Percentiles rank a stretch among this genome's conserved stretches.
Conservation (phyloP, 2,329 filamentous ascomycete genomes). For the Paraconiothyrium brasiliense region DNA sequence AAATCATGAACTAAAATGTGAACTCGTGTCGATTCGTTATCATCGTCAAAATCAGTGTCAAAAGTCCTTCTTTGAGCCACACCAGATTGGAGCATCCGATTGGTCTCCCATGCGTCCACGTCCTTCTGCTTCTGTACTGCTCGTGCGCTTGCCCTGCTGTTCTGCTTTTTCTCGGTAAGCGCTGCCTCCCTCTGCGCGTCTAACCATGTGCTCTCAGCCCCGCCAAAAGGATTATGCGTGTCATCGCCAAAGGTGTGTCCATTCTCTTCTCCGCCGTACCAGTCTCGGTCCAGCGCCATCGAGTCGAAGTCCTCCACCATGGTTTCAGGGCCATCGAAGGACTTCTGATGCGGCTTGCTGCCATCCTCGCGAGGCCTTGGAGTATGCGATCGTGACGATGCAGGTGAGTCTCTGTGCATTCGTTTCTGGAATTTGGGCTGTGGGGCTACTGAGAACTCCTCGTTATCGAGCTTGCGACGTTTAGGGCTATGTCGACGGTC, state of each 20-base stretch:
- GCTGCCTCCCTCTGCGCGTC: conserved; percentile 79
- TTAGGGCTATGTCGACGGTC: conserved; percentile 64
- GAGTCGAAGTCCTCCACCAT: conserved; percentile 73
- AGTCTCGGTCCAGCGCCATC: conserved; percentile 84
- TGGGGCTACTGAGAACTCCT: conserved; percentile 65
- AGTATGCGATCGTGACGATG: conserved; percentile 49
- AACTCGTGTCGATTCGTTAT: conserved; percentile 87
- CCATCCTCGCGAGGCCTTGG: conserved; percentile 42
- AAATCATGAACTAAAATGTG: conserved; percentile 94
- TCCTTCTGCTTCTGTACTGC: conserved; percentile 89
- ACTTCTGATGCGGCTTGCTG: conserved; percentile 60
- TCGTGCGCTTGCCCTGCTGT: conserved; percentile 74
- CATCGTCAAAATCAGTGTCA: conserved; percentile 83
- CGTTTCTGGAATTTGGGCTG: conserved; percentile 55
- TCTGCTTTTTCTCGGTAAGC: conserved; percentile 81
- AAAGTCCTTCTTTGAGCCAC: conserved; percentile 90
- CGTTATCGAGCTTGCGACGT: conserved; percentile 72
- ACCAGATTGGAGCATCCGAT: conserved; percentile 95
- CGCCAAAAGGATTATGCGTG: conserved; percentile 89
- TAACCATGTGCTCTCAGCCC: conserved; percentile 75
- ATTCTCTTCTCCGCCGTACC: conserved; percentile 89
- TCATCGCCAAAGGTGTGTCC: conserved; percentile 90
- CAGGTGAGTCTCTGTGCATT: conserved; percentile 35
- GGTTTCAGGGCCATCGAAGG: conserved; percentile 71
- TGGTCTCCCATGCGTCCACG: conserved; percentile 98